Base-by-base conservation (phyloP, 2,329 filamentous ascomycete species). In the Mycosphaerelloides madeirae region DNA sequence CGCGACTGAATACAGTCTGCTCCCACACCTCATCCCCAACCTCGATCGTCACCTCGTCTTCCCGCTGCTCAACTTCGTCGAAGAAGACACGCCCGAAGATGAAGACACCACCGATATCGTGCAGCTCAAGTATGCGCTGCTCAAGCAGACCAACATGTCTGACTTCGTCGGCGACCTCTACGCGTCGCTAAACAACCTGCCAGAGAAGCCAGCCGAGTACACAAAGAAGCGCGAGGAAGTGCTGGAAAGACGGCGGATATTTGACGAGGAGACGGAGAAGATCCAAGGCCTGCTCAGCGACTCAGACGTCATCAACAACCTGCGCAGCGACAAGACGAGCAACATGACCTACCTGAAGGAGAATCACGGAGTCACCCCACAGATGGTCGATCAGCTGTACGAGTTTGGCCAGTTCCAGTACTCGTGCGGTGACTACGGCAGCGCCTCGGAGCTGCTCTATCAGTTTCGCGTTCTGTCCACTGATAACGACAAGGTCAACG, bases 261-360 rank as follows among this genome's bases (percentile, higher is more conserved):
- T 85, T 67, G 85, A 91, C 72, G 81, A 93, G 65, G 86, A 90
- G 66, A 95, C 87, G 53, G 81, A 80, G 70, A 91, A 90, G 76
- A 90, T 98, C 60, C 84, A 84, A 54, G 85, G 88, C 63, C 77
- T 98, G 48, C 73, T 98, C 61, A 85, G 84, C 50, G 83, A 93
- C 64, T 87, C 95, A 64, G 87, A 88, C 55, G 93, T 98, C 34
- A 85, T 97, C 55, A 85, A 83, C 57, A 90, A 91, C 65, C 77
- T 98, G 64, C 79, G 93, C 60, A 93, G 86, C 68, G 93, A 98
- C 78, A 98, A 98, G 79, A 87, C 90, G 65, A 90, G 91, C 72
- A 98, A 98, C 77, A 84, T 98, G 83, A 88, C 91, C 68, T 98
- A 91, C 68, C 74, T 98, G 55, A 95, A 97, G 78, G 93, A 95